Conservation (phyloP, 2,329 filamentous ascomycete species). For the Aspergillus sp. region DNA sequence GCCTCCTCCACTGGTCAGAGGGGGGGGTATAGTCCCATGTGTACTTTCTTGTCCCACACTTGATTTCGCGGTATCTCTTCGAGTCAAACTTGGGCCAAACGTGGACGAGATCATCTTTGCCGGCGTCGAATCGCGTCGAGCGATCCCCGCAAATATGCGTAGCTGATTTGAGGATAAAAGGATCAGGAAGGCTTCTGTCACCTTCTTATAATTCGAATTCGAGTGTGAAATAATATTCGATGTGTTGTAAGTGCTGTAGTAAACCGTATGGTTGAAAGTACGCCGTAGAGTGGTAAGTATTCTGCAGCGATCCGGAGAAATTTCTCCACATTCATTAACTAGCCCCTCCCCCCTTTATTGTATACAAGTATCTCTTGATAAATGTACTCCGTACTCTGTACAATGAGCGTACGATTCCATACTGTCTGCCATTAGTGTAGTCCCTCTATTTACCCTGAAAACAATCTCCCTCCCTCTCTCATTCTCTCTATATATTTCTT, state of each 20-base stretch:
- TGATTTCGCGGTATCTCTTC: conserved; percentile 31
- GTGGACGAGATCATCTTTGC: conserved; percentile 27
- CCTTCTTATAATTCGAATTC: neutral
- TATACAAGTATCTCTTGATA: neutral
- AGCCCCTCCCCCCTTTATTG: neutral
- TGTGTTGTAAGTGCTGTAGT: neutral
- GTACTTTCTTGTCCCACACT: conserved; percentile 20
- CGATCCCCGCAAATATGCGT: no score
- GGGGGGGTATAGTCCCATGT: conserved; percentile 21
- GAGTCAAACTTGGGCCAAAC: conserved; percentile 26
- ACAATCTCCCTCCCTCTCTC: no score
- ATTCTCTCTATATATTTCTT: no score
- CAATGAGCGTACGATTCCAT: no score
- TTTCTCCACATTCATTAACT: neutral
- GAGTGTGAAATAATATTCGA: neutral
- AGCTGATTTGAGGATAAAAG: neutral
- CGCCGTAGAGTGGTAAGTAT: neutral
- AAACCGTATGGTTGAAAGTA: no score
- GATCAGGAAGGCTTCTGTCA: neutral
- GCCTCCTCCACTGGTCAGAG: conserved; percentile 25
- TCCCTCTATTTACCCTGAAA: no score
- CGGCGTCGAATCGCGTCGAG: neutral
- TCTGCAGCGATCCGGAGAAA: neutral
- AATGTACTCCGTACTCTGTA: neutral
- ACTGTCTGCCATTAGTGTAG: no score